Conservation (phyloP, 805 yeast genomes). For the Yarrowia sp. region DNA sequence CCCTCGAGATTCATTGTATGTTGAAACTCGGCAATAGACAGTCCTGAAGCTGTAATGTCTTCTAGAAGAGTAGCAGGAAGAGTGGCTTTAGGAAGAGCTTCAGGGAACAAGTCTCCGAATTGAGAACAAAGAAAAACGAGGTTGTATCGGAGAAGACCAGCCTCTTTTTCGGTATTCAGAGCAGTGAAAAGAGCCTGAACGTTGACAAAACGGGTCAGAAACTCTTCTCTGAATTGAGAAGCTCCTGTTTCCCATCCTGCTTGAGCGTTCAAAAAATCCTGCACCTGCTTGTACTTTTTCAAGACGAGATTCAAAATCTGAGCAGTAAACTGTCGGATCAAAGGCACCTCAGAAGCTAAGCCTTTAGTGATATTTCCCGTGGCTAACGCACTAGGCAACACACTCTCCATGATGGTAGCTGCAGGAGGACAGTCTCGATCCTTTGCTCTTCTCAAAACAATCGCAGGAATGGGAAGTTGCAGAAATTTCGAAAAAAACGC, state of each 20-base stretch:
- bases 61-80: neutral
- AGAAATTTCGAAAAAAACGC: constrained; percentile 59
- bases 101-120: constrained; percentile 9
- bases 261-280: constrained; percentile 41
- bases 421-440: constrained; percentile 30
- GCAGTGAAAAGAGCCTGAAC: neutral
- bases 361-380: constrained; percentile 58
- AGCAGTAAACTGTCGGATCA: constrained; percentile 62
- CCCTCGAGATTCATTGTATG: constrained; percentile 13
- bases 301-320: constrained; percentile 58
- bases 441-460: constrained; percentile 39
- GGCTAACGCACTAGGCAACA: constrained; percentile 65
- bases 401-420: constrained; percentile 49
- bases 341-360: constrained; percentile 48
- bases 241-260: constrained; percentile 44
- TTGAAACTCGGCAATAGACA: constrained; percentile 13
- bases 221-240: constrained; percentile 40
- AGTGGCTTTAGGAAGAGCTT: neutral
- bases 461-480: constrained; percentile 52
- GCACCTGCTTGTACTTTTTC: constrained; percentile 50
- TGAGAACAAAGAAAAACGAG: neutral
- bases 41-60: constrained; percentile 1
- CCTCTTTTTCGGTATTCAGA: neutral
- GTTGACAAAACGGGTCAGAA: constrained; percentile 30
- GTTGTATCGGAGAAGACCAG: constrained; percentile 3